Evolutionary conservation across 1,284 basidiomycete species (phyloP), one percentile per base, ranked within the genome.

Genomic region (Naganishia liquefaciens): DNA sequence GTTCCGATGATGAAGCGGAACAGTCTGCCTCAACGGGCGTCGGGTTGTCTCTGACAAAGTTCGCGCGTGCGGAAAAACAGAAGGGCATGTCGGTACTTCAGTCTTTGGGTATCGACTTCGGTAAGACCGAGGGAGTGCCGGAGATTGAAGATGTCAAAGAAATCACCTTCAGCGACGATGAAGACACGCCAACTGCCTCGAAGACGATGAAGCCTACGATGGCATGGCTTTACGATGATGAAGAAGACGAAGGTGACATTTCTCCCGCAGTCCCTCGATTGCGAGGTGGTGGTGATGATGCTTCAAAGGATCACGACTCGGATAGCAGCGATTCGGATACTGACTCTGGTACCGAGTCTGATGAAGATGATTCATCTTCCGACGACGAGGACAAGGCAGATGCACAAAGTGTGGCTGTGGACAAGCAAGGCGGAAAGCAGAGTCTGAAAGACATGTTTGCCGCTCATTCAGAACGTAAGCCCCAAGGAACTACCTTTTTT

Each of bases 321-420:
- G 72, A 55, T 52, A 72, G 74, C 51, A 69, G 71, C 15, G 74
- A 73, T 33, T 68, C 67, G 4, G 66, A 86, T 63, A 87, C 86
- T 1, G 84, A 84, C 7, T 65, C 67, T n/a, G 81, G 21, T 4
- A 13, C 33, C 10, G 33, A 37, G 10, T 37, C 82, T 33, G 84
- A 84, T 33, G 84, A 84, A 4, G 78, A 68, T 25, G 62, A 62
- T 17, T 62, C 62, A 6, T 60, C 63, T 25, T 65, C 60, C 6
- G 63, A 43, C 25, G 63, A 66, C 30, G 57, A 68, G 21, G 68
- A 64, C 15, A 54, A 60, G 44, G 66, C 66, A 15, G 61, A 55
- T 15, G 53, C 52, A 33, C 15, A 27, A 15, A 54, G 64, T 23
- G 65, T 54, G 47, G 37, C 63, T 21, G 64, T 50, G 19, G 62